Conservation (phyloP, 2,329 filamentous ascomycete genomes). For the Colletotrichum viniferum region DNA sequence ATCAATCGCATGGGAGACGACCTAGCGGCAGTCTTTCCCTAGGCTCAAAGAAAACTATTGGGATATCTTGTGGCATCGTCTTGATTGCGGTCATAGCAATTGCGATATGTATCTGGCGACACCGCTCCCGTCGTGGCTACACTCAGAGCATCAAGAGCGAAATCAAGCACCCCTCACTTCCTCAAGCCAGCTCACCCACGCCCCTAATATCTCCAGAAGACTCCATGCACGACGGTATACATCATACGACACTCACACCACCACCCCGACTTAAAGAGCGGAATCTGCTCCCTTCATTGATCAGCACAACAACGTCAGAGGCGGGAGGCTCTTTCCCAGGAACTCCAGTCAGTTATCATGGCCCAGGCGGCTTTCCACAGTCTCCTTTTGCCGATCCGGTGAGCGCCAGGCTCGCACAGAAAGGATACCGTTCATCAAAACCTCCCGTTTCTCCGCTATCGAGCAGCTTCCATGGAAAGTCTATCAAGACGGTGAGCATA, state of each 20-base stretch:
- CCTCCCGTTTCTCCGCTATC: neutral
- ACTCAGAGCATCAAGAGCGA: constrained; percentile 17
- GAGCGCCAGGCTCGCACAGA: constrained; percentile 38
- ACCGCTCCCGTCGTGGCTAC: constrained; percentile 28
- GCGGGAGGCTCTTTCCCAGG: neutral
- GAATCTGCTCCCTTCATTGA: constrained; percentile 41
- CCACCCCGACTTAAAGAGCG: constrained; percentile 54
- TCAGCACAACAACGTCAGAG: neutral
- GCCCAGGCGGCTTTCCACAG: constrained; percentile 33
- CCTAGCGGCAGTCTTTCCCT: constrained; percentile 31
- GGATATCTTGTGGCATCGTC: constrained; percentile 43
- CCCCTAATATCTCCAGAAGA: constrained; percentile 44
- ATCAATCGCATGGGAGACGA: neutral
- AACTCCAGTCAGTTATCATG: neutral
- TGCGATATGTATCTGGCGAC: constrained; percentile 40
- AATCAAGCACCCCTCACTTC: constrained; percentile 23
- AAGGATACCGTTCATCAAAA: constrained; percentile 30
- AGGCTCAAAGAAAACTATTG: constrained; percentile 50
- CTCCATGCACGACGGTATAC: constrained; percentile 27
- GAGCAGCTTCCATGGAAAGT: neutral
- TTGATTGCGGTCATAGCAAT: constrained; percentile 40
- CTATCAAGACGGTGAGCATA: constrained; percentile 3
- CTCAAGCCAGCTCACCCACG: constrained; percentile 39
- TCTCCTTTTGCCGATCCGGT: constrained; percentile 43
- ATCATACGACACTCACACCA: constrained; percentile 41